Percentiles rank a stretch among this genome's conserved stretches.
phyloP scores from a whole-genome alignment of 768 basidiomycete species.

The Harrya chromipes region DNA sequence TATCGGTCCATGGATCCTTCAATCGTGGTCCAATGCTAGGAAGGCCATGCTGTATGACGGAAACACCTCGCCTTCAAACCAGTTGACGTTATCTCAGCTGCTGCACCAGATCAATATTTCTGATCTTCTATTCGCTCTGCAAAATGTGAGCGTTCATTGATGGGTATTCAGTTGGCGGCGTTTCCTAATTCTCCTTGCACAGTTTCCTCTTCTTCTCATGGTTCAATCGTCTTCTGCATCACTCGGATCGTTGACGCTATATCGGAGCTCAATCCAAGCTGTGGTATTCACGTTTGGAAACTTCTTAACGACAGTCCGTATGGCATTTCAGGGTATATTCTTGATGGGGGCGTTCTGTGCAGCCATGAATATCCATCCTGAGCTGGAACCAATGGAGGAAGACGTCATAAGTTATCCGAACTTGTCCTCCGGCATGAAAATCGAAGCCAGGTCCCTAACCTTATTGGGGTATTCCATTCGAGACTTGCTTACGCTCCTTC shows the following conservation, averaged over 20 bases:
- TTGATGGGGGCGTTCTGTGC: slow-evolving; percentile 85
- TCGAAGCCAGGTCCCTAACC: slow-evolving; percentile 60
- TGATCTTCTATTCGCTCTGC: slow-evolving; percentile 60
- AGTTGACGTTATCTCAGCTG: slow-evolving; percentile 42
- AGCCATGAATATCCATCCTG: slow-evolving; percentile 66
- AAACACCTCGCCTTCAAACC: slow-evolving; percentile 35
- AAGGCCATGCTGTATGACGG: slow-evolving; percentile 58
- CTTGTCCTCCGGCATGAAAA: slow-evolving; percentile 56
- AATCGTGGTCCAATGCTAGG: slow-evolving; percentile 68
- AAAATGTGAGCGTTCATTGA: slow-evolving; percentile 56
- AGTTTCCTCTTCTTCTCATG: slow-evolving; percentile 76
- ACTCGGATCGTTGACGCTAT: slow-evolving; percentile 78
- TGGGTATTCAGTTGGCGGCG: background rate
- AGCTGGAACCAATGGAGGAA: slow-evolving; percentile 58
- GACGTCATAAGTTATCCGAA: slow-evolving; percentile 48
- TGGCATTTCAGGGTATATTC: slow-evolving; percentile 85
- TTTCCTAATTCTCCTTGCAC: slow-evolving; percentile 13
- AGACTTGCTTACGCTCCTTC: slow-evolving; percentile 17
- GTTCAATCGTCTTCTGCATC: slow-evolving; percentile 71
- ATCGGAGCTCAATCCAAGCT: slow-evolving; percentile 73
- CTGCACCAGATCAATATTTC: slow-evolving; percentile 58
- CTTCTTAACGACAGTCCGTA: slow-evolving; percentile 58
- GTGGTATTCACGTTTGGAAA: slow-evolving; percentile 64
- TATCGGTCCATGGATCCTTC: slow-evolving; percentile 80
- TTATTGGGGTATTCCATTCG: slow-evolving; percentile 7